Percentiles rank a stretch among this genome's conserved stretches.
phyloP scores from a whole-genome alignment of 192 early-diverging fungal genomes.

The Phycomyces nitens region DNA sequence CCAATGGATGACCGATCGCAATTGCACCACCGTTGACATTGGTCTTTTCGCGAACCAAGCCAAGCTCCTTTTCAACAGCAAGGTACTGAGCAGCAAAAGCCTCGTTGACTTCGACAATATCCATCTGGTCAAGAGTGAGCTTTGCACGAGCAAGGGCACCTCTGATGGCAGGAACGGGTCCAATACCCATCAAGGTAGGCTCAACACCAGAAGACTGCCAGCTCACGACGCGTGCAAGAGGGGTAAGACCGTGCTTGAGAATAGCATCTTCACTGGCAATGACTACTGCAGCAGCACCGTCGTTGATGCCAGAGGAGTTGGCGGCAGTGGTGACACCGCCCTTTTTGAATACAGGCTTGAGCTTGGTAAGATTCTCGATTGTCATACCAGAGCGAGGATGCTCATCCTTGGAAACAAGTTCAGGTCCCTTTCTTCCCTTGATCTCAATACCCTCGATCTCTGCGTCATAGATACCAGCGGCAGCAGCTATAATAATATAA shows the following conservation, averaged over 20 bases:
- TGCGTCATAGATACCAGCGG: constrained; percentile 66
- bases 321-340: constrained; percentile 90
- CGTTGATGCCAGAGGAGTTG: constrained; percentile 92
- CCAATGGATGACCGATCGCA: constrained; percentile 92
- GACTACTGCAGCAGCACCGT: constrained; percentile 87
- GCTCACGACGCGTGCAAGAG: constrained; percentile 81
- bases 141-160: constrained; percentile 80
- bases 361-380: constrained; percentile 71
- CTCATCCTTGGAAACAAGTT: constrained; percentile 77
- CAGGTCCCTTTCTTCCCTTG: constrained; percentile 71
- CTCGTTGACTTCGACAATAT: constrained; percentile 94
- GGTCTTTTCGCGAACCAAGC: constrained; percentile 70
- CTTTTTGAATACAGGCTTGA: constrained; percentile 86
- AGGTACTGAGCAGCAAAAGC: constrained; percentile 95
- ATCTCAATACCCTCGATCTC: constrained; percentile 86
- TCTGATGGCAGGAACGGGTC: constrained; percentile 88
- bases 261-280: constrained; percentile 85
- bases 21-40: constrained; percentile 93
- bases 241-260: constrained; percentile 73
- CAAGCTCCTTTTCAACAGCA: constrained; percentile 85
- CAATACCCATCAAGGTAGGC: constrained; percentile 94
- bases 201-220: constrained; percentile 87
- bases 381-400: constrained; percentile 87
- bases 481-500: constrained; percentile 11
- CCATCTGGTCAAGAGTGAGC: constrained; percentile 79